Base-by-base conservation (phyloP, 441 rosid species). In the Pelargonium myrrhifolium region DNA sequence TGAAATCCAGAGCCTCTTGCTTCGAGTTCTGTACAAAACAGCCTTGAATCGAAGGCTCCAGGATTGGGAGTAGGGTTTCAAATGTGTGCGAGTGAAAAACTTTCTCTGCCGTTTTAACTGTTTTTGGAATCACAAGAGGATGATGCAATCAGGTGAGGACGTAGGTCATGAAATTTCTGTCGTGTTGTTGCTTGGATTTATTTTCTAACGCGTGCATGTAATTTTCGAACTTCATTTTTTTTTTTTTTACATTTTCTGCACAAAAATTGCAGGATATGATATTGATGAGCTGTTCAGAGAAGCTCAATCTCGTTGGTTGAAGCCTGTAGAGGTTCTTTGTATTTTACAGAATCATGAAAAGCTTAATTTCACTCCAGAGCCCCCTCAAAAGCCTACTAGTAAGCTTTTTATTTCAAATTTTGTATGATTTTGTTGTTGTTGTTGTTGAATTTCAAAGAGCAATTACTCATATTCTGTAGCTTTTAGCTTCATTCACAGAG, bases 261-360 rank as follows among this genome's bases (percentile, higher is more conserved):
- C 6, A 35, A 35, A 28, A 35, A 47, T 69, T 5, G 64, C 82
- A 94, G 99, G 86, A 68, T 87, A 79, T 77, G 88, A 83, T 51
- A 80, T 85, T 65, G 65, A 60, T 64, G 62, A 24, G 68, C 74
- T 94, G 47, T 77, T 77, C 69, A 83, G 71, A 75, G 98, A 88
- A 80, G 98, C 96, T 51, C 90, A 79, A 59, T 47, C 18, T 21
- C 89, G 98, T 59, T 92, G 99, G 99, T 76, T 94, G 77, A 94
- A 89, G 79, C 97, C 96, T 1, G 89, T 88, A 0, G 96, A 94
- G 68, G 90, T 94, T 17, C 64, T 76, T n/a, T 87, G 74, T 66
- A 87, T 94, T 71, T 72, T 92, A 55, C 85, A 84, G 75, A 92
- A 88, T 81, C 83, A 87, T 45, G 92, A 89, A 3, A 83, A 79